Base-by-base conservation (phyloP, 331 rosid species). In the Quercus tomentella region DNA sequence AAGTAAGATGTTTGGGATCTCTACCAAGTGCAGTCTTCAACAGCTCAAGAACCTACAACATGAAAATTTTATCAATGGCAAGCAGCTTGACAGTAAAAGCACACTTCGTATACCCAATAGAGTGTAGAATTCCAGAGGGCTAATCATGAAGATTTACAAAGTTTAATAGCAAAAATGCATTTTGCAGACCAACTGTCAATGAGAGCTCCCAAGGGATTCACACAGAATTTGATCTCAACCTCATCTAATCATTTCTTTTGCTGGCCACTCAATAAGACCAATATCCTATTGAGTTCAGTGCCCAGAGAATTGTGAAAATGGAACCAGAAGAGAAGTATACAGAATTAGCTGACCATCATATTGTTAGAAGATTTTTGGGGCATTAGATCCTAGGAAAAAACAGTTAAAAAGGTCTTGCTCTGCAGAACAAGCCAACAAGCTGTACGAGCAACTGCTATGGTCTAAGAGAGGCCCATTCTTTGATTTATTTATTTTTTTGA, bases 21-120 rank as follows among this genome's bases (percentile, higher is more conserved):
- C 85, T 89, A 74, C 89, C 89, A 82, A 95, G 84, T 66, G 86
- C 89, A 88, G 78, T 79, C 87, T 83, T 95, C 97, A 95, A 79
- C 72, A 92, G 75, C 82, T 90, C 96, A 80, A 95, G 87, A 77
- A 93, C 88, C 99, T 95, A 79, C 79, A 81, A 51, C 80, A 66
- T 28, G 72, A 85, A 56, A 86, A 80, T 60, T 56, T 33, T 70
- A 72, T 84, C 71, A 71, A 69, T 62, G 66, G 76, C 72, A 45
- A 73, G 80, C 35, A 76, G 77, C 26, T 72, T 52, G 37, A 54
- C 20, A 80, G 63, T 66, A 55, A 78, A 70, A 28, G n/a, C 43
- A 4, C 63, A 49, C 65, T 73, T 71, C 54, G 37, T 60, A 70
- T 30, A 81, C 58, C 30, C 35, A 30, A 56, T 17, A 68, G 67